phyloP scores from a whole-genome alignment of 257 asterid species.

The Verbena officinalis region DNA sequence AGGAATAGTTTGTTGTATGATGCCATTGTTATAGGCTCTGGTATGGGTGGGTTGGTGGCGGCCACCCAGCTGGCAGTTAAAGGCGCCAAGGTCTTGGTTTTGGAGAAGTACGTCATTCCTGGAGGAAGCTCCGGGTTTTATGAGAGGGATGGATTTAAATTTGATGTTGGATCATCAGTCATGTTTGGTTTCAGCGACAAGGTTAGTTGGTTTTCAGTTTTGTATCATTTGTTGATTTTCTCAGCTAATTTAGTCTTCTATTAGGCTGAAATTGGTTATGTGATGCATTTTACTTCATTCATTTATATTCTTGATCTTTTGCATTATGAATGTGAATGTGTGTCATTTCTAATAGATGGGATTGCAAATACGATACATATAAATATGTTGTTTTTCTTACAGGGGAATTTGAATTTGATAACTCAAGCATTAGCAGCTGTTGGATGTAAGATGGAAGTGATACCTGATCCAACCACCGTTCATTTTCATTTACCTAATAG shows the following conservation, averaged over 20 bases:
- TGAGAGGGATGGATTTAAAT: slow-evolving; percentile 84
- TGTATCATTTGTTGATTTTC: background rate
- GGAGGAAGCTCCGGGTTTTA: slow-evolving; percentile 97
- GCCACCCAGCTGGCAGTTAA: slow-evolving; percentile 95
- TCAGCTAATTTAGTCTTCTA: background rate
- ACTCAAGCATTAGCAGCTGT: slow-evolving; percentile 96
- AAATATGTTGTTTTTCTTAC: slow-evolving; percentile 18
- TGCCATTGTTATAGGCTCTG: slow-evolving; percentile 93
- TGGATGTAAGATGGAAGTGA: slow-evolving; percentile 81
- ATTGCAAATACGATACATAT: too few relatives aligned
- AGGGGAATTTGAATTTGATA: slow-evolving; percentile 96
- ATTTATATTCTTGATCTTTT: too few relatives aligned
- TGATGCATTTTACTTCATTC: background rate
- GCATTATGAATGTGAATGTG: too few relatives aligned
- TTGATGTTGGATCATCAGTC: slow-evolving; percentile 97
- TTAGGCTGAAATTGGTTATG: background rate
- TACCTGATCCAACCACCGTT: slow-evolving; percentile 97
- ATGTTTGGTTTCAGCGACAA: slow-evolving; percentile 99
- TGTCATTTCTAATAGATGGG: background rate
- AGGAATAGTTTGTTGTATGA: slow-evolving; percentile 48
- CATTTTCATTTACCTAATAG: slow-evolving; percentile 90
- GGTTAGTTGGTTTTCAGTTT: slow-evolving; percentile 48
- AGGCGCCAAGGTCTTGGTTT: slow-evolving; percentile 86
- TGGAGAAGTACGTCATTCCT: slow-evolving; percentile 96
- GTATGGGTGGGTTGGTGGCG: slow-evolving; percentile 95